Evolutionary conservation across 2,329 filamentous ascomycete species (phyloP).

Genomic region (Emergomyces africanus): DNA sequence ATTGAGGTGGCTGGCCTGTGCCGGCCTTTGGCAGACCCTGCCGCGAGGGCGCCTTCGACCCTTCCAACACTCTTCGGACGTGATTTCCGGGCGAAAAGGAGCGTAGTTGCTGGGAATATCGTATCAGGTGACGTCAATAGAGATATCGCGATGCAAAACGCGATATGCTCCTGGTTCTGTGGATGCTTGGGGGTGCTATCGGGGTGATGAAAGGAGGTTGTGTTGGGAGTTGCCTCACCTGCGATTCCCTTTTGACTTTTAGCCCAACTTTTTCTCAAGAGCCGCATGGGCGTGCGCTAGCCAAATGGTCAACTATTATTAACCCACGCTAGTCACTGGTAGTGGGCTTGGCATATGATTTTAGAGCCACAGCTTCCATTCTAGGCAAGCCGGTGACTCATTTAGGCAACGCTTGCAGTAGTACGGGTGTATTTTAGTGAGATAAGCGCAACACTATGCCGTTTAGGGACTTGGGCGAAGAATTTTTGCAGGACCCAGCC

Average conservation of each 20-base stretch:
- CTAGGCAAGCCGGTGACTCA: background rate
- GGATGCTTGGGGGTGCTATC: slow-evolving; percentile 19
- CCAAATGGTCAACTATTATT: background rate
- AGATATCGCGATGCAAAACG: slow-evolving; percentile 30
- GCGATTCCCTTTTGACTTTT: slow-evolving; percentile 30
- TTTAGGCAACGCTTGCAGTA: background rate
- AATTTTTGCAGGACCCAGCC: background rate
- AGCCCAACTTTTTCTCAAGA: slow-evolving; percentile 20
- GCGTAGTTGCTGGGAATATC: slow-evolving; percentile 15
- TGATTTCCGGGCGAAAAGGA: slow-evolving; percentile 17
- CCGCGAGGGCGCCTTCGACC: slow-evolving; percentile 35
- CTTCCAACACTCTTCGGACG: slow-evolving; percentile 23
- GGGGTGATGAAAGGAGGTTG: slow-evolving; percentile 30
- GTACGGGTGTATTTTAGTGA: background rate
- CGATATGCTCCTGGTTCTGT: slow-evolving; percentile 27
- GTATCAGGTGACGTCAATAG: slow-evolving; percentile 16
- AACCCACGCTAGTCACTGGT: background rate
- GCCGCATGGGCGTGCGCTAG: slow-evolving; percentile 6
- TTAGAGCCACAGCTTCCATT: background rate
- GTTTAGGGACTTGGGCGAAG: background rate
- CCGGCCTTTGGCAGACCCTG: slow-evolving; percentile 36
- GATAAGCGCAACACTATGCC: background rate
- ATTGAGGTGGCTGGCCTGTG: slow-evolving; percentile 25
- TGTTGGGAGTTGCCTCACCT: slow-evolving; percentile 28
- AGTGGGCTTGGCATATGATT: background rate